phyloP scores from a whole-genome alignment of 2,329 filamentous ascomycete species.

The Colletotrichum lindemuthianum region DNA sequence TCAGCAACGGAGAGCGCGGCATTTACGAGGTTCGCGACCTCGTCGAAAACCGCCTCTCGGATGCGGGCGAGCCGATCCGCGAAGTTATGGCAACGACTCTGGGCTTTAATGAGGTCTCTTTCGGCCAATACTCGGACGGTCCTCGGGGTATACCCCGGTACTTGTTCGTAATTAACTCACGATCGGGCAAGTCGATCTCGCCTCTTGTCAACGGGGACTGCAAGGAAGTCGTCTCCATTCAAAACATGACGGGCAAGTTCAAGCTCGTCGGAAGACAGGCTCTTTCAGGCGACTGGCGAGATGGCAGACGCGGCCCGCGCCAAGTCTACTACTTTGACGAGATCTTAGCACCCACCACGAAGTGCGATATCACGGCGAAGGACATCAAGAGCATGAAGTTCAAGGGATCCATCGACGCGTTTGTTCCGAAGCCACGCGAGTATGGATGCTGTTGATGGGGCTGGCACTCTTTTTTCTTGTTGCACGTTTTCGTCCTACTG shows the following conservation, averaged over 20 bases:
- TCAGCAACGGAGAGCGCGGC: not conserved
- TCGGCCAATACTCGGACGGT: not conserved
- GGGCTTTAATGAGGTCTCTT: not conserved
- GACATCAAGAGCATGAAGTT: no score
- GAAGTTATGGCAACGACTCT: slow-evolving; percentile 4
- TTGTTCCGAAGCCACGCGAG: no score
- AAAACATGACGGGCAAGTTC: not conserved
- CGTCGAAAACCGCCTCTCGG: not conserved
- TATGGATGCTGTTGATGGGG: no score
- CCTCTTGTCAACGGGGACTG: not conserved
- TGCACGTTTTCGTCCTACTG: no score
- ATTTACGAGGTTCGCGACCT: slow-evolving; percentile 1
- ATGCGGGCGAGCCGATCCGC: not conserved
- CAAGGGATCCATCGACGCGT: no score
- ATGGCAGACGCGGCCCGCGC: no score
- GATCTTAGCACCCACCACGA: no score
- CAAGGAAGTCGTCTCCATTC: not conserved
- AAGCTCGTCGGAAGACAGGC: slow-evolving; percentile 4
- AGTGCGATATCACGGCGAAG: no score
- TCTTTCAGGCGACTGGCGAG: no score
- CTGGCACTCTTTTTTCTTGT: no score
- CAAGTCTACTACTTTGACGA: no score
- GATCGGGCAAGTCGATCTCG: not conserved
- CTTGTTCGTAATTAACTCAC: slow-evolving; percentile 3
- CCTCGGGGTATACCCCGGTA: not conserved